Evolutionary conservation across 495 filamentous ascomycete genomes (phyloP).

Genomic region (Podospora fimiseda): DNA sequence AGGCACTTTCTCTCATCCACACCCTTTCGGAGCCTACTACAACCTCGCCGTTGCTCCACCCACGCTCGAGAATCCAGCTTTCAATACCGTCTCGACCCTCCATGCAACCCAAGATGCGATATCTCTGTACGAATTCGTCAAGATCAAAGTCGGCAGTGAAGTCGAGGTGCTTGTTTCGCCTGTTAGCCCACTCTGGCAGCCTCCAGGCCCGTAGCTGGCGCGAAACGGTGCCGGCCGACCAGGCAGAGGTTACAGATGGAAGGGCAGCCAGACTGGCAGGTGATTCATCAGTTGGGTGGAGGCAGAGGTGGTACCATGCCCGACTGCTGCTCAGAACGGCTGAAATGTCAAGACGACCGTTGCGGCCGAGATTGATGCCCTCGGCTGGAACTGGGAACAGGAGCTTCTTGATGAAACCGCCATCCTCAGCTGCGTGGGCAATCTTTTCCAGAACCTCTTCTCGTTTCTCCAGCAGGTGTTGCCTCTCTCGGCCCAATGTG

Average conservation of each 20-base stretch:
- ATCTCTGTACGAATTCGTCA: conserved; percentile 82
- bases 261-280: conserved; percentile 61
- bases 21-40: conserved; percentile 82
- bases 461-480: conserved; percentile 71
- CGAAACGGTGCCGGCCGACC: conserved; percentile 89
- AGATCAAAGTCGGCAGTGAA: conserved; percentile 95
- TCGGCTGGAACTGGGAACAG: conserved; percentile 72
- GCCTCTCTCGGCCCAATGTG: conserved; percentile 59
- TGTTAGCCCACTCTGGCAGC: conserved; percentile 92
- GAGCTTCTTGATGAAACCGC: conserved; percentile 75
- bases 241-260: conserved; percentile 58
- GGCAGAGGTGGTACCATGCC: conserved; percentile 89
- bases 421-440: conserved; percentile 69
- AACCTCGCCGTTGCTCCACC: conserved; percentile 97
- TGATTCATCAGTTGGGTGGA: conserved; percentile 86
- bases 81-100: conserved; percentile 92
- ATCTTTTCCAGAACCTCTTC: conserved; percentile 83
- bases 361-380: conserved; percentile 65
- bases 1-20: conserved; percentile 89
- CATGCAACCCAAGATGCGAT: conserved; percentile 74
- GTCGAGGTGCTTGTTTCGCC: conserved; percentile 84
- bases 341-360: conserved; percentile 68
- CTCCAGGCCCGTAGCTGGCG: conserved; percentile 89
- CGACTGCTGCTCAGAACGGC: conserved; percentile 68
- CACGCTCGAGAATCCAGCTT: conserved; percentile 89